phyloP scores from a whole-genome alignment of 2,329 filamentous ascomycete genomes.

The Thielaviopsis populi region DNA sequence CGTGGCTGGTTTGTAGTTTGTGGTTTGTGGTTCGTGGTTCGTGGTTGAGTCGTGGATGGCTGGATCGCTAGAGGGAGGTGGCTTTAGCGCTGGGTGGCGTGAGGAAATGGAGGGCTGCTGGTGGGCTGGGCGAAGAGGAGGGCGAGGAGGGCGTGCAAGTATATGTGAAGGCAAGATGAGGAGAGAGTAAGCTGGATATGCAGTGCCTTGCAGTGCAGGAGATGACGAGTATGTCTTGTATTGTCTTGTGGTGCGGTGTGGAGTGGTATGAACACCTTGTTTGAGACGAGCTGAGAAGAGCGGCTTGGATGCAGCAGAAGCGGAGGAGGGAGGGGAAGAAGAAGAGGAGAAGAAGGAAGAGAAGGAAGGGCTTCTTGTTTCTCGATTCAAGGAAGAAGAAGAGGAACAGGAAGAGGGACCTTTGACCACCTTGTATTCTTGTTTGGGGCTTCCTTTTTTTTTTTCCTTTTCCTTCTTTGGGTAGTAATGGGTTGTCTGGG shows the following conservation, averaged over 20 bases:
- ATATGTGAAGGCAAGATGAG: neutral
- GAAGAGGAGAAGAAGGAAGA: neutral
- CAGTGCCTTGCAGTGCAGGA: neutral
- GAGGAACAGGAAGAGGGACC: too few relatives aligned
- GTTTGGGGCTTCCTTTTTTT: too few relatives aligned
- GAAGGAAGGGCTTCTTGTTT: neutral
- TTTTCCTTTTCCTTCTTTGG: too few relatives aligned
- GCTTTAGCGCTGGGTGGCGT: conserved; percentile 3
- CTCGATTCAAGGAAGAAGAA: too few relatives aligned
- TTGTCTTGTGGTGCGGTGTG: neutral
- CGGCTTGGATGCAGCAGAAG: neutral
- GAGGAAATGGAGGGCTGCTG: neutral
- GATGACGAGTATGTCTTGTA: neutral
- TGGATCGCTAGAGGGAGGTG: conserved; percentile 3
- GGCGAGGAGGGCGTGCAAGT: neutral
- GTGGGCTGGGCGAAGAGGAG: neutral
- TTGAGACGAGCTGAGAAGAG: neutral
- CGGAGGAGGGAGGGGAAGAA: neutral
- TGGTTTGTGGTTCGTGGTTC: neutral
- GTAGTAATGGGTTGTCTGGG: neutral
- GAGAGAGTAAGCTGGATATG: neutral
- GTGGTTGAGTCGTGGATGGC: neutral
- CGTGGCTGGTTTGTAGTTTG: neutral
- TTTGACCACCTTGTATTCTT: too few relatives aligned
- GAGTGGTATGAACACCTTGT: neutral